Conservation (phyloP, 768 basidiomycete genomes). For the Amanita muscaria region DNA sequence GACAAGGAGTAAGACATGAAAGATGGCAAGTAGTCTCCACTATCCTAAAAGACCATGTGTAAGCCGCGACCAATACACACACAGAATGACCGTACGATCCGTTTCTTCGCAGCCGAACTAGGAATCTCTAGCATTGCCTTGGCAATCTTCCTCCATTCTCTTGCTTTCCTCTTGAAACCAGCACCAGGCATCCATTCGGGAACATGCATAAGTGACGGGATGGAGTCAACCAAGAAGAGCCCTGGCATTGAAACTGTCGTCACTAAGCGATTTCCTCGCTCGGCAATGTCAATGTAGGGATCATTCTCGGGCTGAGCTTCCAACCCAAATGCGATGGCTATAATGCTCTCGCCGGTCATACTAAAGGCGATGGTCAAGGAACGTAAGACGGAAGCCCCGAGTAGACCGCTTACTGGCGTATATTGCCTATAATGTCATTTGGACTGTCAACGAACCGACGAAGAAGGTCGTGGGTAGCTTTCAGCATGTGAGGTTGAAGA, state of each 20-base stretch:
- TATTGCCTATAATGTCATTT: slow-evolving; percentile 22
- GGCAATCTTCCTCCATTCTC: slow-evolving; percentile 19
- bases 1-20: slow-evolving; percentile 13
- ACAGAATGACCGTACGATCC: too few relatives aligned
- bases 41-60: slow-evolving; percentile 17
- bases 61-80: slow-evolving; percentile 4
- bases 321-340: background rate
- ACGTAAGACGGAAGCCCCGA: background rate
- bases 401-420: slow-evolving; percentile 24
- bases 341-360: slow-evolving; percentile 18
- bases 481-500: slow-evolving; percentile 22
- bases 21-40: slow-evolving; percentile 11
- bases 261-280: background rate
- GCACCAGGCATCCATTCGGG: slow-evolving; percentile 31
- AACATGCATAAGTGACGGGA: slow-evolving; percentile 12
- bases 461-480: slow-evolving; percentile 23
- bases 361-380: slow-evolving; percentile 15
- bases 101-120: slow-evolving; percentile 16
- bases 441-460: slow-evolving; percentile 24
- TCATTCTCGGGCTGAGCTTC: background rate
- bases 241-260: background rate
- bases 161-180: slow-evolving; percentile 29
- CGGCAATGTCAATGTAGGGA: background rate
- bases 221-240: slow-evolving; percentile 4
- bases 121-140: slow-evolving; percentile 24